Evolutionary conservation across 2,329 filamentous ascomycete species (phyloP).

Genomic region (Curvularia eragrostidis): DNA sequence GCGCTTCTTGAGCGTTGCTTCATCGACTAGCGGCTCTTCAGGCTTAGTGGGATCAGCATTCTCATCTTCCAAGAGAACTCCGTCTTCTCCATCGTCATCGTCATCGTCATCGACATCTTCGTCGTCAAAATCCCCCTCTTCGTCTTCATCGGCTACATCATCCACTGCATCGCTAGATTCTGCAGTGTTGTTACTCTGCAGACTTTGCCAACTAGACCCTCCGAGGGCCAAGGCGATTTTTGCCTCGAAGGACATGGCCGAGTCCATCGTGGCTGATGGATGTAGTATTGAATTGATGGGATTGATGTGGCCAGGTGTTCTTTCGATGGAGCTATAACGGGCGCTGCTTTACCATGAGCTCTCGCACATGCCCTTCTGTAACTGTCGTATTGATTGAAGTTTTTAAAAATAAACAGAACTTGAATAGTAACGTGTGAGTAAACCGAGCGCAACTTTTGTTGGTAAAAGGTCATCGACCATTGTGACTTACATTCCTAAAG

Average conservation of each 20-base stretch:
- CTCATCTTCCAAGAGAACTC: background rate
- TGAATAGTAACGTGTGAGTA: background rate
- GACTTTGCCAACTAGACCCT: slow-evolving; percentile 23
- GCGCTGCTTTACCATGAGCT: background rate
- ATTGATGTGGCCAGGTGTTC: background rate
- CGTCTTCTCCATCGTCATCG: background rate
- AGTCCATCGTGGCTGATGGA: slow-evolving; percentile 2
- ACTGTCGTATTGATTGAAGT: background rate
- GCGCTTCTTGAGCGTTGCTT: slow-evolving; percentile 20
- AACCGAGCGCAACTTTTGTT: background rate
- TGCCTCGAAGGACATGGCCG: slow-evolving; percentile 20
- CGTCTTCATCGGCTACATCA: background rate
- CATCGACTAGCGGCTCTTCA: slow-evolving; percentile 1
- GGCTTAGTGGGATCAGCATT: background rate
- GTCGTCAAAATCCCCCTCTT: background rate
- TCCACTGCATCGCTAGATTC: background rate
- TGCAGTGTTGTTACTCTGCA: slow-evolving; percentile 9
- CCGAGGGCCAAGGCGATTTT: slow-evolving; percentile 22
- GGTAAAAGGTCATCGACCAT: background rate
- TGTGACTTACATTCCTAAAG: background rate
- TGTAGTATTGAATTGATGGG: background rate
- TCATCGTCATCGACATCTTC: slow-evolving; percentile 17
- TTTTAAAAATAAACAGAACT: background rate
- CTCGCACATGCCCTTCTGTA: background rate
- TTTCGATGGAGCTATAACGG: background rate